Base-by-base conservation (phyloP, 805 yeast genomes). In the Monosporozyma yasuniensis region DNA sequence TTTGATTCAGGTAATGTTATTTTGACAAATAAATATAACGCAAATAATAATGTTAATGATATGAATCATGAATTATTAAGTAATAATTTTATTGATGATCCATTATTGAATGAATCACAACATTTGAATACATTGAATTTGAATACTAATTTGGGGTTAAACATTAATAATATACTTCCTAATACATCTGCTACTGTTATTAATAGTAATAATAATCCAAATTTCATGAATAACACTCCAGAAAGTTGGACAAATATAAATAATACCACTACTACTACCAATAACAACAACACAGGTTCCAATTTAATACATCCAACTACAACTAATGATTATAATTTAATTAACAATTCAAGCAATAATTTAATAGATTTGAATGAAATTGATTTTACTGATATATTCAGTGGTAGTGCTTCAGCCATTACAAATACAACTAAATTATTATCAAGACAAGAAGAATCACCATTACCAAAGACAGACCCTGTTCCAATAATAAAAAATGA, bases 361-460 rank as follows among this genome's bases (percentile, higher is more conserved):
- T n/a, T 55, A 9, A 48, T 53, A 25, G 55, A 58, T 49, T 46
- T 61, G 22, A 57, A 67, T 49, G 71, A 67, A 52, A 62, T 67
- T 35, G 71, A 67, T 55, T 67, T 67, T 41, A 67, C 69, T 8
- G 60, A 64, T 25, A 54, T 66, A 8, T 67, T 67, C 50, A 57
- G 59, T 10, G 62, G 58, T 39, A 8, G 27, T 4, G 8, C 27
- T 8, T 5, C 27, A 25, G 58, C 63, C 3, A 42, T 4, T 42
- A 3, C 22, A 35, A 35, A 18, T 18, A 16, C 1, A 3, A 7
- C 7, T 37, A 16, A 16, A 18, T 11, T 8, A 8, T 23, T 10
- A 18, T 5, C 21, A 4, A 37, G 9, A 18, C 21, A 16, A 37
- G 23, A 37, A 18, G 41, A 37, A 18, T 37, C 41, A 18, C 21